phyloP scores from a whole-genome alignment of 129 eudicot species.

The Flaveria robusta region DNA sequence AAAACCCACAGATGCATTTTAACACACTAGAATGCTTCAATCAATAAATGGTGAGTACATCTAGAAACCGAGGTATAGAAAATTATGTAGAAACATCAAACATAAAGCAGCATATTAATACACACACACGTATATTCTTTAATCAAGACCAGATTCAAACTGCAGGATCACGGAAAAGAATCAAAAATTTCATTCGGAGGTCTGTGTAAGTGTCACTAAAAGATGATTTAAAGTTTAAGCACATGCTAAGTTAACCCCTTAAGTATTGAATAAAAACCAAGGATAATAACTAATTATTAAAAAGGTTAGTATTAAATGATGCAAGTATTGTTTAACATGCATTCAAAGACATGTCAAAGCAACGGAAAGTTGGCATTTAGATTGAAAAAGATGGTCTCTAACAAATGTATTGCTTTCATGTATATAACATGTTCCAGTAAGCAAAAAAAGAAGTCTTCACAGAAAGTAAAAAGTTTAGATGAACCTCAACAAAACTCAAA shows the following conservation, averaged over 20 bases:
- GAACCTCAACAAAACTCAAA: conserved; percentile 28
- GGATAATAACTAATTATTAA: not conserved
- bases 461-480: conserved; percentile 29
- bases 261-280: not conserved
- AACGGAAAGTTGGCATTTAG: not conserved
- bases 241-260: not conserved
- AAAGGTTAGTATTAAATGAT: conserved; percentile 1
- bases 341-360: not conserved
- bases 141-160: not conserved
- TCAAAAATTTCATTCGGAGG: too few relatives aligned
- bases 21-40: too few relatives aligned
- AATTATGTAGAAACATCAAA: not conserved
- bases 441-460: conserved; percentile 22
- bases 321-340: not conserved
- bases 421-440: conserved; percentile 36
- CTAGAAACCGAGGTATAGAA: not conserved
- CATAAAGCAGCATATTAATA: too few relatives aligned
- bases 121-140: too few relatives aligned
- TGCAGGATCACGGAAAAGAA: not conserved
- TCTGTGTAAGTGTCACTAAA: not conserved
- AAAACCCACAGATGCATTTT: not conserved
- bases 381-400: conserved; percentile 19
- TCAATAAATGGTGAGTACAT: not conserved
- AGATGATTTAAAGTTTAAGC: conserved; percentile 14
- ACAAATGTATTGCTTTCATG: conserved; percentile 35